Conservation (phyloP, 345 rosid genomes). For the Lumnitzera littorea region DNA sequence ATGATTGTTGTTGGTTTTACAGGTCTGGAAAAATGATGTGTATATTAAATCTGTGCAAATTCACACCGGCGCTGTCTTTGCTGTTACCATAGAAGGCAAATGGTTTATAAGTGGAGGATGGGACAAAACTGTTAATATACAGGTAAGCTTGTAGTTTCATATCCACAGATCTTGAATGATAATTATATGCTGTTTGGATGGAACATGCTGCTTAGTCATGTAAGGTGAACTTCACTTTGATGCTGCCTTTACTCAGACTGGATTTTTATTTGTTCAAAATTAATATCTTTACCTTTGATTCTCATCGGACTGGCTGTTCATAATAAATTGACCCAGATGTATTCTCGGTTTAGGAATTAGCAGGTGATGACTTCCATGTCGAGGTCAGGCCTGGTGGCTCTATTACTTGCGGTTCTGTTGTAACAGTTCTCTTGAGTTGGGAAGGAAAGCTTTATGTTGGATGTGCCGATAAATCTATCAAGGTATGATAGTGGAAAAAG, state of each 20-base stretch:
- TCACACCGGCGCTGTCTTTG: slow-evolving; percentile 61
- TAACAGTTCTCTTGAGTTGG: slow-evolving; percentile 56
- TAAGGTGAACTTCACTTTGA: no score
- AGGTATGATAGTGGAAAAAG: slow-evolving; percentile 28
- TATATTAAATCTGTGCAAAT: slow-evolving; percentile 40
- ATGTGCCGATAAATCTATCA: slow-evolving; percentile 51
- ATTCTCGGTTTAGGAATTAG: slow-evolving; percentile 48
- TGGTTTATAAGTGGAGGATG: slow-evolving; percentile 80
- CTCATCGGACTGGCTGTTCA: not conserved
- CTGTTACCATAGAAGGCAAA: slow-evolving; percentile 43
- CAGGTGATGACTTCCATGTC: slow-evolving; percentile 54
- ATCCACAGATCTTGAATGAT: not conserved
- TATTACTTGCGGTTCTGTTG: slow-evolving; percentile 53
- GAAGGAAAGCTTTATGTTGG: slow-evolving; percentile 87
- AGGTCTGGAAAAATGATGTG: slow-evolving; percentile 77
- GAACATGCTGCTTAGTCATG: no score
- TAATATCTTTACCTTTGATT: not conserved
- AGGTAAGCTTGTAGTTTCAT: slow-evolving; percentile 29
- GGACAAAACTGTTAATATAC: slow-evolving; percentile 66
- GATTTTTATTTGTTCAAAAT: not conserved
- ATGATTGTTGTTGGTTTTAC: not conserved
- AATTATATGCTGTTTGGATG: not conserved
- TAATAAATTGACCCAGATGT: not conserved
- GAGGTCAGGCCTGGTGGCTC: slow-evolving; percentile 54
- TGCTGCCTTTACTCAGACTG: no score